Evolutionary conservation across 75 land plant species (phyloP).

Genomic region (Sequoia sempervirens): DNA sequence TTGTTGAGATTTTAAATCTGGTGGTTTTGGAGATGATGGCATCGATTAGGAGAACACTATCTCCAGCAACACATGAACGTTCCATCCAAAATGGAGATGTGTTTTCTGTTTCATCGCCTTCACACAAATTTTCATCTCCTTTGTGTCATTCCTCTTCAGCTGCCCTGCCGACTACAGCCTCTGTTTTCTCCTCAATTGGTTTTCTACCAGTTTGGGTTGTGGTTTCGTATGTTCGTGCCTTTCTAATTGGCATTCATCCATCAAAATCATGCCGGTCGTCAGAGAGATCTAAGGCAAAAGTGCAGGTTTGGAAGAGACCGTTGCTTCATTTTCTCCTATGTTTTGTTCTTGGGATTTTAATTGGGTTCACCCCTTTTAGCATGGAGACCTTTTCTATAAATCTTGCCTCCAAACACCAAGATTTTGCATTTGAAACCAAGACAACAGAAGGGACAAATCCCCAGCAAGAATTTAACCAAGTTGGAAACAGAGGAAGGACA

Average conservation of each 20-base stretch:
- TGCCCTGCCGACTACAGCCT: slow-evolving; percentile 14
- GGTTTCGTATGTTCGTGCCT: slow-evolving; percentile 7
- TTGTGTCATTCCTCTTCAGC: slow-evolving; percentile 17
- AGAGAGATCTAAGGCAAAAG: slow-evolving; percentile 38
- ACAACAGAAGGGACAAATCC: not conserved
- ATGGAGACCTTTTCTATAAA: slow-evolving; percentile 28
- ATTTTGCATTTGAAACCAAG: slow-evolving; percentile 26
- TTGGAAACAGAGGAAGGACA: not conserved
- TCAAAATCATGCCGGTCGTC: slow-evolving; percentile 21
- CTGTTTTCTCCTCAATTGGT: not conserved
- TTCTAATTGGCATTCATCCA: slow-evolving; percentile 13
- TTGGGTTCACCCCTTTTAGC: slow-evolving; percentile 53
- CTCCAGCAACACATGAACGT: slow-evolving; percentile 31
- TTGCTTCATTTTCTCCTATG: slow-evolving; percentile 45
- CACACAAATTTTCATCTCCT: slow-evolving; percentile 22
- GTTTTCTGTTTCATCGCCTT: slow-evolving; percentile 24
- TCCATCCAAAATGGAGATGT: slow-evolving; percentile 30
- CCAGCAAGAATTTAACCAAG: slow-evolving; percentile 3
- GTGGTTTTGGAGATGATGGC: slow-evolving; percentile 25
- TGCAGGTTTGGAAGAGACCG: slow-evolving; percentile 39
- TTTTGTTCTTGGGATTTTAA: slow-evolving; percentile 52
- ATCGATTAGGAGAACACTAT: slow-evolving; percentile 47
- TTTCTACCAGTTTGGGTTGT: slow-evolving; percentile 10
- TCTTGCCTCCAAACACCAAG: slow-evolving; percentile 29
- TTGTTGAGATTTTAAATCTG: not conserved